phyloP scores from a whole-genome alignment of 768 basidiomycete species.

The Tulasnella sp. region DNA sequence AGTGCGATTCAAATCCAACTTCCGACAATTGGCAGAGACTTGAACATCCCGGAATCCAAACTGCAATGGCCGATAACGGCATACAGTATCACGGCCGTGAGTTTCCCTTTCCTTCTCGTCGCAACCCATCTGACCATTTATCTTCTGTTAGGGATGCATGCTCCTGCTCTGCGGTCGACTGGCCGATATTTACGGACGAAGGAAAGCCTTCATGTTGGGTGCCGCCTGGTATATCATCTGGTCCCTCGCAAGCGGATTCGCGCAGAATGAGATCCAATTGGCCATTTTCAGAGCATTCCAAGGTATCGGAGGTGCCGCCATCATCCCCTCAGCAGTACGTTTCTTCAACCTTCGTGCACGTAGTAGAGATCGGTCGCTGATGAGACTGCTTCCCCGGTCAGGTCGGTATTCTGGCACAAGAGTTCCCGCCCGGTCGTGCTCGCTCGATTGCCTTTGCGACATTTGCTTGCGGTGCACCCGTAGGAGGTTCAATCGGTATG shows the following conservation, averaged over 20 bases:
- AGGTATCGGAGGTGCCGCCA: constrained; percentile 69
- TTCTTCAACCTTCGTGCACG: neutral
- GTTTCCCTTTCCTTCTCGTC: neutral
- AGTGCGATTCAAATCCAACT: neutral
- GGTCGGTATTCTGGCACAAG: constrained; percentile 72
- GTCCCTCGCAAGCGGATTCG: constrained; percentile 54
- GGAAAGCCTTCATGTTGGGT: constrained; percentile 52
- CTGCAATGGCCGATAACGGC: constrained; percentile 27
- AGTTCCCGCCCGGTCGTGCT: constrained; percentile 54
- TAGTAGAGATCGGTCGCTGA: neutral
- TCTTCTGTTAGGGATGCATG: constrained; percentile 49
- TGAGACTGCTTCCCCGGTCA: constrained; percentile 20
- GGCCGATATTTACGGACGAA: constrained; percentile 70
- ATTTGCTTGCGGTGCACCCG: constrained; percentile 73
- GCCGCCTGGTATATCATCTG: constrained; percentile 42
- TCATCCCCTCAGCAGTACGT: constrained; percentile 58
- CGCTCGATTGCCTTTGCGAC: constrained; percentile 72
- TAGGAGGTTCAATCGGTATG: constrained; percentile 64
- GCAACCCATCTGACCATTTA: neutral
- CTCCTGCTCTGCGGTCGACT: constrained; percentile 67
- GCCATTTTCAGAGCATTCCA: constrained; percentile 66
- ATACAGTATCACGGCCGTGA: constrained; percentile 22
- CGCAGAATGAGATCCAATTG: constrained; percentile 45
- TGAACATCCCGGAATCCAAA: constrained; percentile 21
- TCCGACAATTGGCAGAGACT: constrained; percentile 25